Evolutionary conservation across 75 land plant species (phyloP), one percentile per base, ranked within the genome.

Genomic region (Selaginella tamariscina): DNA sequence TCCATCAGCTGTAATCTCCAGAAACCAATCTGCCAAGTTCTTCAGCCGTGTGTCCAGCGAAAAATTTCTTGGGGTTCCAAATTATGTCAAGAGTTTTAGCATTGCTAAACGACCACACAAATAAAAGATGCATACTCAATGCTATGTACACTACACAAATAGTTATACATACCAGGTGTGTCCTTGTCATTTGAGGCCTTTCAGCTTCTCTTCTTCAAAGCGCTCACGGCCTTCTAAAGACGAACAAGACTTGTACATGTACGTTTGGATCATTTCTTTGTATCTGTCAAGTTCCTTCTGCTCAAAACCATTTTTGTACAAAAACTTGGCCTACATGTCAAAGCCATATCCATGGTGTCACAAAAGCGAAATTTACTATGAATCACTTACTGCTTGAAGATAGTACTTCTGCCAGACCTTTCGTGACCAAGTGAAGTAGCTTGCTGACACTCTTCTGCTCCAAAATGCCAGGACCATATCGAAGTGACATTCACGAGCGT

Each of bases 301-400:
- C 30, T 84, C 72, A 68, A 89, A 89, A 24, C 83, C 85, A 31
- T 55, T 74, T 54, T 79, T 87, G 67, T 87, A 94, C 56, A 94
- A 71, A 71, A 89, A 77, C 33, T 84, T 94, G 29, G 91, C 96
- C 98, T 94, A 80, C 55, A n/a, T n/a, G n/a, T n/a, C n/a, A n/a
- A n/a, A n/a, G n/a, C n/a, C n/a, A n/a, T n/a, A n/a, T n/a, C n/a
- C n/a, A n/a, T n/a, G n/a, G n/a, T n/a, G n/a, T n/a, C n/a, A n/a
- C n/a, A n/a, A n/a, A n/a, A n/a, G n/a, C n/a, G n/a, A n/a, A n/a
- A n/a, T n/a, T n/a, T n/a, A n/a, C n/a, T n/a, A n/a, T n/a, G n/a
- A n/a, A 15, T 39, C 49, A 9, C 23, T 68, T 86, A 89, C 96
- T 90, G 89, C 69, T 90, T 90, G 73, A 86, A 90, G 67, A 90